A percentile compares a stretch with the other conserved stretches of the same genome.
Conservation (phyloP, 257 asterid species). For the Verbena officinalis region DNA sequence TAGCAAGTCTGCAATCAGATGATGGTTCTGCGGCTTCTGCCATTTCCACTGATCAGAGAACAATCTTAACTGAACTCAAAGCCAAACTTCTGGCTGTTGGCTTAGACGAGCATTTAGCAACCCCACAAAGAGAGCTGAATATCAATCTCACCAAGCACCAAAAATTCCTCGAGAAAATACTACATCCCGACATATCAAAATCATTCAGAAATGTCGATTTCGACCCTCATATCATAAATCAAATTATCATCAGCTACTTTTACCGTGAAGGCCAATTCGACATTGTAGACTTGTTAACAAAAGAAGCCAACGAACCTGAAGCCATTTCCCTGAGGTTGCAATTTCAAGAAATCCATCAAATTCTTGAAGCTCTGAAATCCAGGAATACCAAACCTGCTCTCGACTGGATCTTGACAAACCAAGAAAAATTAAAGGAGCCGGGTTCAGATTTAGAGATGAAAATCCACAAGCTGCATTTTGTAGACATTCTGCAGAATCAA, state of each 20-base stretch:
- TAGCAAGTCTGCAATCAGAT: constrained; percentile 38
- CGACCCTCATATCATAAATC: constrained; percentile 43
- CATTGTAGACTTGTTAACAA: constrained; percentile 46
- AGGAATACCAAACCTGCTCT: constrained; percentile 58
- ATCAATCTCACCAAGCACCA: constrained; percentile 39
- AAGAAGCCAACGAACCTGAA: constrained; percentile 60
- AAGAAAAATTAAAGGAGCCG: constrained; percentile 36
- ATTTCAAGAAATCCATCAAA: constrained; percentile 52
- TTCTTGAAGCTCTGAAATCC: constrained; percentile 46
- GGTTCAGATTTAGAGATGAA: constrained; percentile 51
- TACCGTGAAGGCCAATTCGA: constrained; percentile 54
- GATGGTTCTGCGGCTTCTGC: constrained; percentile 36
- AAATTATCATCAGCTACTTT: constrained; percentile 54
- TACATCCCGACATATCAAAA: constrained; percentile 56
- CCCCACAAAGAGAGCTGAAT: constrained; percentile 43
- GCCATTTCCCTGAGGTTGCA: constrained; percentile 43
- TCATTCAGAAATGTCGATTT: constrained; percentile 49
- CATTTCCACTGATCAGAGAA: constrained; percentile 40
- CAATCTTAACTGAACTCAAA: constrained; percentile 47
- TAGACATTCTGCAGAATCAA: constrained; percentile 44
- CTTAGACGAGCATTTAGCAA: constrained; percentile 38
- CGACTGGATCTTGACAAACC: constrained; percentile 52
- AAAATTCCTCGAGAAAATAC: constrained; percentile 44
- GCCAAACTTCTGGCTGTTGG: constrained; percentile 46
- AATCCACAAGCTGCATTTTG: constrained; percentile 51